Evolutionary conservation across 805 yeast species (phyloP).

Genomic region (Groenewaldozyma salmanticensis): DNA sequence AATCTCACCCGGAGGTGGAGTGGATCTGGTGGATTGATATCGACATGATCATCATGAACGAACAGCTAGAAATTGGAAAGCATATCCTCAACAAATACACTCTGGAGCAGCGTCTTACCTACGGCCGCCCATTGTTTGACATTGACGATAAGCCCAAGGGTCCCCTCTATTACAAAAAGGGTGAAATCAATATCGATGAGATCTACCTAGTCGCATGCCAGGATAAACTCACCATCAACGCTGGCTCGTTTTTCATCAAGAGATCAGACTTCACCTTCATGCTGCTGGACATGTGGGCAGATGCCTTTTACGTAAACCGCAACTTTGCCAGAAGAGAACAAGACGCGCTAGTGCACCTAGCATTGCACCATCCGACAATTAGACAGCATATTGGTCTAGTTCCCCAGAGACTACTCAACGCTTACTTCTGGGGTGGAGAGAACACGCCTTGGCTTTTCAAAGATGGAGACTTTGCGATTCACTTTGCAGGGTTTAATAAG

Average conservation of each 20-base stretch:
- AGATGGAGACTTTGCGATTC: constrained; percentile 24
- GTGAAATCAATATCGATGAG: constrained; percentile 14
- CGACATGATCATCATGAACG: constrained; percentile 28
- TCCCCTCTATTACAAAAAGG: constrained; percentile 5
- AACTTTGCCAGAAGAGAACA: constrained; percentile 18
- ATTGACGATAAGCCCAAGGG: constrained; percentile 9
- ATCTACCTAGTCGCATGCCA: constrained; percentile 22
- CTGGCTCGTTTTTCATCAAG: constrained; percentile 26
- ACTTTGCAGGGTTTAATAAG: constrained; percentile 11
- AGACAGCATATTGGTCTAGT: constrained; percentile 22
- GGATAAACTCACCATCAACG: constrained; percentile 23
- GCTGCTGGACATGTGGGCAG: constrained; percentile 26
- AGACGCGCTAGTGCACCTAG: constrained; percentile 17
- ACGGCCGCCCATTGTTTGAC: constrained; percentile 16
- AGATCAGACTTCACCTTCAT: constrained; percentile 16
- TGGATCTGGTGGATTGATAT: constrained; percentile 33
- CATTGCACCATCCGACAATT: constrained; percentile 13
- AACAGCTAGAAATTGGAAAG: constrained; percentile 19
- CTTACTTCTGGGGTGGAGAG: constrained; percentile 16
- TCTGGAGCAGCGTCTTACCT: constrained; percentile 17
- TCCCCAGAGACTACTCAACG: constrained; percentile 24
- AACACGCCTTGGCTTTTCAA: constrained; percentile 4
- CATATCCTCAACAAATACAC: constrained; percentile 22
- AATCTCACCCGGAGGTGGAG: constrained; percentile 25
- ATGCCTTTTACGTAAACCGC: constrained; percentile 11